Evolutionary conservation across 352 stramenopile species (phyloP).

Genomic region (Globisporangium middletonii): DNA sequence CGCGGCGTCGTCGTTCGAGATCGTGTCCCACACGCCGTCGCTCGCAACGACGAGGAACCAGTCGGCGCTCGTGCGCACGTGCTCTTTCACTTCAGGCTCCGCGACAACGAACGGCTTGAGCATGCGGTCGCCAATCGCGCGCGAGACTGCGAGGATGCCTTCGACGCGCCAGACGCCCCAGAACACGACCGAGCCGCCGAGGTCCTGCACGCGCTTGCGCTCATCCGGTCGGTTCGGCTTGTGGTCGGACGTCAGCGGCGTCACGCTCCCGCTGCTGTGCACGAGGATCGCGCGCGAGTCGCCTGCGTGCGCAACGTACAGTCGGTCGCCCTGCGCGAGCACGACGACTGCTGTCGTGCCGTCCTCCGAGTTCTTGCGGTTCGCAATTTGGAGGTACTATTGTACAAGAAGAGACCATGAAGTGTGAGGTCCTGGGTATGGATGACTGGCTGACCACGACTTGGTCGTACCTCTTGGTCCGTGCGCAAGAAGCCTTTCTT

Average conservation of each 20-base stretch:
- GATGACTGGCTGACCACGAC: background rate
- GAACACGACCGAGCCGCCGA: slow-evolving; percentile 87
- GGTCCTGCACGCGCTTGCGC: slow-evolving; percentile 78
- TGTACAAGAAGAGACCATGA: slow-evolving; percentile 1
- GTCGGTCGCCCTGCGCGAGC: slow-evolving; percentile 58
- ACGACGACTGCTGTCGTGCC: slow-evolving; percentile 88
- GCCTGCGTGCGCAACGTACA: slow-evolving; percentile 88
- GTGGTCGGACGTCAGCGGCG: slow-evolving; percentile 83
- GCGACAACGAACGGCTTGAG: slow-evolving; percentile 91
- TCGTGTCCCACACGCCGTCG: slow-evolving; percentile 91
- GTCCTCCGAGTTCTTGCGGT: slow-evolving; percentile 78
- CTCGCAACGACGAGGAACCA: slow-evolving; percentile 84
- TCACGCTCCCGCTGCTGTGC: slow-evolving; percentile 65
- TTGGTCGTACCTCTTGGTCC: slow-evolving; percentile 51
- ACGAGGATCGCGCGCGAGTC: slow-evolving; percentile 89
- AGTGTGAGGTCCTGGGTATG: background rate
- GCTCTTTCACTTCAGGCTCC: slow-evolving; percentile 83
- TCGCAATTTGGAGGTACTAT: slow-evolving; percentile 82
- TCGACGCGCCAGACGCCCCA: slow-evolving; percentile 93
- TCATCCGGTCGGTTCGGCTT: slow-evolving; percentile 91
- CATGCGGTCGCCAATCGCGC: slow-evolving; percentile 89
- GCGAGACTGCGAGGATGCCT: slow-evolving; percentile 90
- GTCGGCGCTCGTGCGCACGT: slow-evolving; percentile 58
- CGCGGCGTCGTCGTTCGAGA: slow-evolving; percentile 85
- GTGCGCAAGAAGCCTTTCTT: slow-evolving; percentile 79